Percentiles rank a stretch among this genome's conserved stretches.
Conservation (phyloP, 768 basidiomycete species). For the Lyophyllum decastes region DNA sequence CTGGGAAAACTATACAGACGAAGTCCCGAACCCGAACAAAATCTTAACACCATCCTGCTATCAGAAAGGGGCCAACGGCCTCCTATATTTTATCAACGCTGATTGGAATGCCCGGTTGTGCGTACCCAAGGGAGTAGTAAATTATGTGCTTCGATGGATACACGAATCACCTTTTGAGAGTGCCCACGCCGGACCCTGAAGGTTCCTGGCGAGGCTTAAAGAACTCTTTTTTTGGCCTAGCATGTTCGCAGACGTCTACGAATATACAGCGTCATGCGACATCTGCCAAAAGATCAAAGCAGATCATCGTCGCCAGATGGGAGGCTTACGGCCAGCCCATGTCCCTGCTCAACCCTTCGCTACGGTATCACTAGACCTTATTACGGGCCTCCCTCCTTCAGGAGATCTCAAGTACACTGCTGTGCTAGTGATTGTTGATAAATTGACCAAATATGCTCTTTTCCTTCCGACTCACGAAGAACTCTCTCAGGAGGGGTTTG, state of each 20-base stretch:
- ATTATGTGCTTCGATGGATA: slow-evolving; percentile 3
- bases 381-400: neutral
- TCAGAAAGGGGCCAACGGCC: neutral
- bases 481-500: neutral
- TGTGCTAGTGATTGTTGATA: neutral
- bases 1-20: neutral
- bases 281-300: neutral
- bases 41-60: neutral
- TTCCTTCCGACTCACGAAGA: neutral
- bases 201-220: slow-evolving; percentile 12
- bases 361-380: neutral
- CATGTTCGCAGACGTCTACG: neutral
- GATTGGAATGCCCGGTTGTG: slow-evolving; percentile 20
- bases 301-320: neutral
- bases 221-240: neutral
- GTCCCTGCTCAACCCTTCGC: neutral
- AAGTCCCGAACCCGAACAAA: neutral
- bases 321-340: neutral
- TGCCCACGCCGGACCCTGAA: slow-evolving; percentile 5
- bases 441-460: neutral
- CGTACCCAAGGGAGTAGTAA: slow-evolving; percentile 9
- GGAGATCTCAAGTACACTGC: neutral
- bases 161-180: slow-evolving; percentile 19
- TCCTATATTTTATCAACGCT: slow-evolving; percentile 18
- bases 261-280: neutral